These are phyloP conservation scores for Madurella mycetomatis DNA, from an alignment of 2,329 filamentous ascomycete species.

Conservation along the genomic window DNA sequence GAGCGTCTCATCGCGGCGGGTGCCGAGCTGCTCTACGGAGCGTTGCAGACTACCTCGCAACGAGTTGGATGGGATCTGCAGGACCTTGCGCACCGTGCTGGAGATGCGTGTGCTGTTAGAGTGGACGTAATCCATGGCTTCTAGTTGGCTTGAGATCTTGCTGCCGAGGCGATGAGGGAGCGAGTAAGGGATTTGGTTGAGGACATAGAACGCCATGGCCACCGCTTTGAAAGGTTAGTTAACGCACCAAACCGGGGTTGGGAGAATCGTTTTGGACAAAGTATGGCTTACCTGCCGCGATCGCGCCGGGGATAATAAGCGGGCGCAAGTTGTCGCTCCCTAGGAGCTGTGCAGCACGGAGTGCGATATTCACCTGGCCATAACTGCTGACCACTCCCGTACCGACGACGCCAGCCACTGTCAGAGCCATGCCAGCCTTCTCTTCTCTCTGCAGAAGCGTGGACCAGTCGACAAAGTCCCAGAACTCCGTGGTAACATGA, in stretches of 20 bases:
- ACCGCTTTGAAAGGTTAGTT: conserved; percentile 51
- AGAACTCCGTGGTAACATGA: conserved; percentile 79
- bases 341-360: conserved; percentile 75
- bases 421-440: conserved; percentile 95
- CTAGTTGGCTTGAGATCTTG: conserved; percentile 79
- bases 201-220: conserved; percentile 71
- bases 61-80: conserved; percentile 82
- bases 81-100: conserved; percentile 78
- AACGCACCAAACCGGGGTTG: conserved; percentile 28
- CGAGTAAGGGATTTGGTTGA: conserved; percentile 83
- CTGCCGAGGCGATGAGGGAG: conserved; percentile 78
- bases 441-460: conserved; percentile 85
- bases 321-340: conserved; percentile 76
- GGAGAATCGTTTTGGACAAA: conserved; percentile 3
- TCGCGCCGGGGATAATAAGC: conserved; percentile 73
- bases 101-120: conserved; percentile 81
- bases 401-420: conserved; percentile 80
- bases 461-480: conserved; percentile 88
- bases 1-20: conserved; percentile 74
- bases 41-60: conserved; percentile 78
- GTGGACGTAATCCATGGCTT: conserved; percentile 87
- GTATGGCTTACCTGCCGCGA: conserved; percentile 66
- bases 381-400: conserved; percentile 75
- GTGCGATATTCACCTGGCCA: conserved; percentile 82
- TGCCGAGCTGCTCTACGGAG: conserved; percentile 76